Evolutionary conservation across 2,329 filamentous ascomycete species (phyloP), one percentile per base, ranked within the genome.

Genomic region (Diaporthe amygdali): DNA sequence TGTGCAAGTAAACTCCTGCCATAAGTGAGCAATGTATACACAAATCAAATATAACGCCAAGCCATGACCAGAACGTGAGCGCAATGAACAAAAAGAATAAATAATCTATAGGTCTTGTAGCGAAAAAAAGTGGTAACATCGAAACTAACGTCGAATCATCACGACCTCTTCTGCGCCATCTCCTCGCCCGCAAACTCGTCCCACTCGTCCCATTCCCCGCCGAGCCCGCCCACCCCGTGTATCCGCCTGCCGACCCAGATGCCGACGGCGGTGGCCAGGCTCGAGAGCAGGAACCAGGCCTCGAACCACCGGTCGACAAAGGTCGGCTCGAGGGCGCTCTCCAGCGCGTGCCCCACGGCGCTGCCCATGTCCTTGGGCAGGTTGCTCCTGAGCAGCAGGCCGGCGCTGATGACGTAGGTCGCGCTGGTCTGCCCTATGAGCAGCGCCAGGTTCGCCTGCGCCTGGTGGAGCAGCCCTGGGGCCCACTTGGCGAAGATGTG

Each of bases 301-400:
- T 97, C 94, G 76, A 97, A 97, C 94, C 94, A 97, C 37, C 89
- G 86, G 77, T 97, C 91, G 6, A 94, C 92, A 76, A 94, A 94
- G 0, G 85, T 85, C 8, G 90, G 89, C 76, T 94, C 92, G 10
- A 97, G 84, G 20, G 94, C 93, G 25, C 93, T 93, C 52, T 93
- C 91, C 37, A 97, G 82, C 1, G 93, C 93, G 74, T 95, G 93
- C 3, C 90, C 91, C 4, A 97, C 93, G 2, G 93, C 93, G 63
- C 90, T 91, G 71, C 94, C 91, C 78, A 96, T 91, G 78, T 95
- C 93, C 46, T 85, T 86, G 0, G 94, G 94, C 74, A 97, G 84
- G 79, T 94, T 96, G 75, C 92, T 93, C 64, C 94, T 83, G 56
- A 97, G 84, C 71, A 97, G 85, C 74, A 97, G 82, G 3, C 93